Evolutionary conservation across 495 filamentous ascomycete genomes (phyloP).

Genomic region (Lineolata rhizophorae): DNA sequence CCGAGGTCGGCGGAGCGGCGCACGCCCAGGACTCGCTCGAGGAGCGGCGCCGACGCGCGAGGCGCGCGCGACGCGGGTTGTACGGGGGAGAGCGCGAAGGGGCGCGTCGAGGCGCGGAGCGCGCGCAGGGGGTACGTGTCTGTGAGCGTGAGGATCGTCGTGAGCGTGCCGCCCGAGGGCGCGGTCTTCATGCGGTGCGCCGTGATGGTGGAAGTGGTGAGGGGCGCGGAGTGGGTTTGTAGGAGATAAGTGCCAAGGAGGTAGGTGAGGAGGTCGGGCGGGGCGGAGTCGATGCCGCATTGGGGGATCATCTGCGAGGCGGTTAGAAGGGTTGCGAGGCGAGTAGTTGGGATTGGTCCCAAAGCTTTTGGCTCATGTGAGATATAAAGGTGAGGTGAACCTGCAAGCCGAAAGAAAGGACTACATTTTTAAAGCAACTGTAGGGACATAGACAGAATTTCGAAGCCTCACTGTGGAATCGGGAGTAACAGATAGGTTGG

Average conservation of each 20-base stretch:
- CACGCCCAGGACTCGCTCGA: conserved; percentile 30
- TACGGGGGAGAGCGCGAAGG: conserved; percentile 59
- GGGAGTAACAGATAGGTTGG: too few species aligned
- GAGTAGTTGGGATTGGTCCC: too few species aligned
- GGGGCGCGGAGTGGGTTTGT: conserved; percentile 30
- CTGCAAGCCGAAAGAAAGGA: too few species aligned
- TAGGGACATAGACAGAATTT: too few species aligned
- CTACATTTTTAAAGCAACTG: too few species aligned
- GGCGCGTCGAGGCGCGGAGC: conserved; percentile 29
- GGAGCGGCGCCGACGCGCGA: conserved; percentile 1
- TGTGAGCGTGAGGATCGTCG: conserved; percentile 38
- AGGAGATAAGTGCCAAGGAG: conserved; percentile 41
- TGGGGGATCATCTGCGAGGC: conserved; percentile 53
- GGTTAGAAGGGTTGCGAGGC: too few species aligned
- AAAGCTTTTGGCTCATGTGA: too few species aligned
- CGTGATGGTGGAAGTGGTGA: conserved; percentile 34
- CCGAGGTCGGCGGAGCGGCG: conserved; percentile 37
- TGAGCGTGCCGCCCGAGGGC: conserved; percentile 54
- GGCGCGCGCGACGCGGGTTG: too few species aligned
- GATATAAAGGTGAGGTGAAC: too few species aligned
- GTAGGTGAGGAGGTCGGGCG: conserved; percentile 60
- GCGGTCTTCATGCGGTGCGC: conserved; percentile 31
- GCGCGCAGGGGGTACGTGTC: conserved; percentile 37
- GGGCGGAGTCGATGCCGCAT: conserved; percentile 67
- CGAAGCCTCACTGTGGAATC: too few species aligned